Evolutionary conservation across 2,329 filamentous ascomycete genomes (phyloP), one percentile per base, ranked within the genome.

Genomic region (Trichophyton simii): DNA sequence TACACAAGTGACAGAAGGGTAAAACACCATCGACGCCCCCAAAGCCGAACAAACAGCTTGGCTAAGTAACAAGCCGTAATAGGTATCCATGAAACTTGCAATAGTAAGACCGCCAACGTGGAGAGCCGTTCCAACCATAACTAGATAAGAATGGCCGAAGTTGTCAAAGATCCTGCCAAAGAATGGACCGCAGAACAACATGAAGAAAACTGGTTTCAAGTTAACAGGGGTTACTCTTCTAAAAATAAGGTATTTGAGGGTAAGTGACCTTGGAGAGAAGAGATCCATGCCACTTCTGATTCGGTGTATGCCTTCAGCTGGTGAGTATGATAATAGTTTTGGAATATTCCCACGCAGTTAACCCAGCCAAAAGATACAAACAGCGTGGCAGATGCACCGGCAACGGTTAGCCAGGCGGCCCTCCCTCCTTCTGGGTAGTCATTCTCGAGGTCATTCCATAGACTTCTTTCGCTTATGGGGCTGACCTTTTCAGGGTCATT

Each of bases 21-120:
- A 78, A 69, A 81, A 81, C 61, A 82, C 73, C 58, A 79, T 72
- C 31, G 74, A 75, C 4, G 78, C 74, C 0, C 80, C 80, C 46
- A 79, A 75, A 50, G 78, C 75, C n/a, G 78, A 78, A 67, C 79
- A 82, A 2, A 82, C 69, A 2, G 77, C 70, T 59, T 72, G 67
- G 1, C 67, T 67, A 1, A 73, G 68, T 28, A 83, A 69, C 66
- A 82, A 78, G 36, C 82, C 80, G 64, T 78, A 82, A 68, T 81
- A 82, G 60, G 80, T 66, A 0, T 73, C 79, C 60, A 76, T 84
- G 62, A 86, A 70, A 6, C 77, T 80, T 0, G 81, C 77, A 82
- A 86, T 84, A 81, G 87, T 85, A 4, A 86, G 67, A 1, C 82
- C 80, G 60, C 86, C 81, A n/a, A 86, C 79, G 62, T 83, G 80